Percentiles rank a stretch among this genome's conserved stretches.
Evolutionary conservation across 2,329 filamentous ascomycete species (phyloP).

Genomic region (Aspergillus ruber): DNA sequence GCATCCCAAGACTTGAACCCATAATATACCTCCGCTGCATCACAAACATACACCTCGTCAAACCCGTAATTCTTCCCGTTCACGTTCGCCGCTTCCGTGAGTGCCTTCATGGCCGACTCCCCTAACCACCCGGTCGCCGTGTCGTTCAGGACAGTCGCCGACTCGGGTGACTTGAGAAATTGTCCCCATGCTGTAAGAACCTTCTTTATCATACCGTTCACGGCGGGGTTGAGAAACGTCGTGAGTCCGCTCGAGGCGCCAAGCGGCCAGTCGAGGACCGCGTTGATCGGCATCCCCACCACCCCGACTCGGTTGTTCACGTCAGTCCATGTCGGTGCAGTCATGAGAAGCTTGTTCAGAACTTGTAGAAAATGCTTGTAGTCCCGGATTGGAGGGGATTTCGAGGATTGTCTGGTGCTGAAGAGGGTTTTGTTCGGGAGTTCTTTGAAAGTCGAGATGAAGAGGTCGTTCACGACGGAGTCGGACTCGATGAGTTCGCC

Average conservation of each 20-base stretch:
- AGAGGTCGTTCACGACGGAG: slow-evolving; percentile 60
- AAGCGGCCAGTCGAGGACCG: slow-evolving; percentile 56
- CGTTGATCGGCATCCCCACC: slow-evolving; percentile 52
- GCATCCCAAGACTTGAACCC: slow-evolving; percentile 65
- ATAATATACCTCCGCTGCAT: slow-evolving; percentile 14
- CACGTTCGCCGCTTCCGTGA: slow-evolving; percentile 26
- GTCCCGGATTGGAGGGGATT: slow-evolving; percentile 57
- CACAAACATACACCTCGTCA: slow-evolving; percentile 14
- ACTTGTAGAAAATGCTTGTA: slow-evolving; percentile 61
- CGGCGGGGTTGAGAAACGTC: slow-evolving; percentile 47
- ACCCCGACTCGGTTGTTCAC: slow-evolving; percentile 33
- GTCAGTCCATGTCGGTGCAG: slow-evolving; percentile 26
- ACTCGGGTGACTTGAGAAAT: slow-evolving; percentile 47
- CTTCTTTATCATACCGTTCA: slow-evolving; percentile 48
- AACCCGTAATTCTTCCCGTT: slow-evolving; percentile 7
- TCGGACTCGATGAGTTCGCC: slow-evolving; percentile 59
- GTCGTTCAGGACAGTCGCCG: slow-evolving; percentile 43
- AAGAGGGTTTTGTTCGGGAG: slow-evolving; percentile 46
- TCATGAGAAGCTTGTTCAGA: slow-evolving; percentile 50
- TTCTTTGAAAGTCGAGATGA: slow-evolving; percentile 62
- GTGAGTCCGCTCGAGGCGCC: slow-evolving; percentile 48
- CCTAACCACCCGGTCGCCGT: slow-evolving; percentile 52
- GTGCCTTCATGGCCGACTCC: slow-evolving; percentile 41
- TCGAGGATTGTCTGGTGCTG: slow-evolving; percentile 58
- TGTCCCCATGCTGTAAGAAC: slow-evolving; percentile 51